Percentiles rank a stretch among this genome's conserved stretches.
Evolutionary conservation across 805 yeast species (phyloP).

Genomic region (Candida silvicultrix): DNA sequence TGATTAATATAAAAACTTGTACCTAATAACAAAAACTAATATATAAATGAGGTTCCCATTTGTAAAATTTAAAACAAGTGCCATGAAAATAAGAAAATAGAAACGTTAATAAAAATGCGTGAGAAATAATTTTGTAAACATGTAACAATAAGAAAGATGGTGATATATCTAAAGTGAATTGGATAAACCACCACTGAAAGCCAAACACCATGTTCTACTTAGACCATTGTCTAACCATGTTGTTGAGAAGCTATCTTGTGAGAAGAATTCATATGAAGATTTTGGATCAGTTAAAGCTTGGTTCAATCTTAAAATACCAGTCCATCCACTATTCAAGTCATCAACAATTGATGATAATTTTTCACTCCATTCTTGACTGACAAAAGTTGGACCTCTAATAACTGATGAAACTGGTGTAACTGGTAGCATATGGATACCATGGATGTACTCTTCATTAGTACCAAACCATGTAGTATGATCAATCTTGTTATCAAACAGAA

Average conservation of each 20-base stretch:
- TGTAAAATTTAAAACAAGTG: neutral
- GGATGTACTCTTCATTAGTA: slow-evolving; percentile 51
- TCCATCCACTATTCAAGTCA: slow-evolving; percentile 53
- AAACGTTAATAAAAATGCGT: neutral
- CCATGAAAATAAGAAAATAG: neutral
- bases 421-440: slow-evolving; percentile 78
- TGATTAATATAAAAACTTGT: neutral
- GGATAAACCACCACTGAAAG: slow-evolving; percentile 46
- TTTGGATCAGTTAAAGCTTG: slow-evolving; percentile 38
- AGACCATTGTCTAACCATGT: slow-evolving; percentile 53
- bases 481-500: slow-evolving; percentile 63
- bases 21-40: neutral
- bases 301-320: slow-evolving; percentile 39
- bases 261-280: slow-evolving; percentile 36
- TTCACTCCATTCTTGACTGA: slow-evolving; percentile 53
- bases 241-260: slow-evolving; percentile 24
- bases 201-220: slow-evolving; percentile 57
- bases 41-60: too few species aligned
- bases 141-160: neutral
- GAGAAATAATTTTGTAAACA: neutral
- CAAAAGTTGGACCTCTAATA: slow-evolving; percentile 46
- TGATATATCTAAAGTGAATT: slow-evolving; percentile 6
- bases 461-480: slow-evolving; percentile 75
- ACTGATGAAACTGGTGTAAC: slow-evolving; percentile 55
- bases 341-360: slow-evolving; percentile 35